Evolutionary conservation across 768 basidiomycete species (phyloP).

Genomic region (Tylopilus sp.): DNA sequence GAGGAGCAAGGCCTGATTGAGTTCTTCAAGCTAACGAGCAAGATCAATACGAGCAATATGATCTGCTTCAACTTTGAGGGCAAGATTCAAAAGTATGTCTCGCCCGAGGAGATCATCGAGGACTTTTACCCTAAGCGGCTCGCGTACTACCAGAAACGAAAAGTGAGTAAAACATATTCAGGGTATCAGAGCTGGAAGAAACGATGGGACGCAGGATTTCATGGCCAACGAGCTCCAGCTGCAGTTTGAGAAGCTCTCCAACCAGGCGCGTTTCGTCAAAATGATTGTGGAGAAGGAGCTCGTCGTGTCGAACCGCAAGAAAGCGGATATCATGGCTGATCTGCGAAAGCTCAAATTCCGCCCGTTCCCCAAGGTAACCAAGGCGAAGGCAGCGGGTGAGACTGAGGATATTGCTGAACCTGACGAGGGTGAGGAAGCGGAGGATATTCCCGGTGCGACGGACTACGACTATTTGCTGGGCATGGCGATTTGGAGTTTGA

Average conservation of each 20-base stretch:
- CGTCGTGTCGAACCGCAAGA: conserved; percentile 82
- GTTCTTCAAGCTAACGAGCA: conserved; percentile 84
- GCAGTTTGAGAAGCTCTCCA: conserved; percentile 80
- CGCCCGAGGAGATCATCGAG: conserved; percentile 87
- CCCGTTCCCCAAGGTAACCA: conserved; percentile 81
- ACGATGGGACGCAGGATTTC: conserved; percentile 55
- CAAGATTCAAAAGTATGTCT: conserved; percentile 91
- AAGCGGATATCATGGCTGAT: conserved; percentile 79
- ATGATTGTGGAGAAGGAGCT: conserved; percentile 91
- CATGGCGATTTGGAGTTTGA: conserved; percentile 95
- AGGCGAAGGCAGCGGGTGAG: conserved; percentile 66
- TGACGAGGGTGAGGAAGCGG: conserved; percentile 46
- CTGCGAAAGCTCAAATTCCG: conserved; percentile 81
- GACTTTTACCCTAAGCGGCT: conserved; percentile 90
- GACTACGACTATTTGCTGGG: conserved; percentile 94
- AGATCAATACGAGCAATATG: conserved; percentile 94
- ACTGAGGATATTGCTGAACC: conserved; percentile 54
- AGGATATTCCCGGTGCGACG: conserved; percentile 37
- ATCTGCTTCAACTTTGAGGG: conserved; percentile 96
- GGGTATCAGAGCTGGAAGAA: not conserved
- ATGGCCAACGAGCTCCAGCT: conserved; percentile 79
- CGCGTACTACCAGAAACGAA: conserved; percentile 92
- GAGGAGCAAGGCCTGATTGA: conserved; percentile 87
- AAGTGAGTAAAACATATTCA: conserved; percentile 47
- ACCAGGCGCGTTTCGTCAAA: conserved; percentile 94